Conservation (phyloP, 2,329 filamentous ascomycete genomes). For the Apiospora hydei region DNA sequence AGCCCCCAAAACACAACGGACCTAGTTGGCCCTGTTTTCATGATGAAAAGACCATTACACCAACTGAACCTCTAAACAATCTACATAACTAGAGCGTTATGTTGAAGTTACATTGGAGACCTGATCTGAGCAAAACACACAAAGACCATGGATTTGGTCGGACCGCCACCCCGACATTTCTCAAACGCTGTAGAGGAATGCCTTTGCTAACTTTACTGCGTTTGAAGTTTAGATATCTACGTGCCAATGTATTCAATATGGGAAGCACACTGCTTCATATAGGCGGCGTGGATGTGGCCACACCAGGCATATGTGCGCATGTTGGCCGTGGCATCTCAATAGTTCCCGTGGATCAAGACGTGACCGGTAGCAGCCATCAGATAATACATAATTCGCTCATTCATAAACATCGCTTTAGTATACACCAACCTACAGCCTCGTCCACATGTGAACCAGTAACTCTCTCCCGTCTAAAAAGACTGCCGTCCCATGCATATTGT, state of each 20-base stretch:
- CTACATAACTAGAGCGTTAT: slow-evolving; percentile 14
- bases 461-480: not conserved
- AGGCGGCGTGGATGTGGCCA: not conserved
- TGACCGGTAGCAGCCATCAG: not conserved
- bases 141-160: not conserved
- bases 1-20: not conserved
- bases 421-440: slow-evolving; percentile 5
- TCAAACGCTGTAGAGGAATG: not conserved
- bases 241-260: not conserved
- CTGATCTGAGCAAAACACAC: slow-evolving; percentile 11
- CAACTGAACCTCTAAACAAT: slow-evolving; percentile 16
- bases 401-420: slow-evolving; percentile 4
- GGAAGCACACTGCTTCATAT: not conserved
- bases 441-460: not conserved
- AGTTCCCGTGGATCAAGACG: too few relatives aligned
- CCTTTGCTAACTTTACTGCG: not conserved
- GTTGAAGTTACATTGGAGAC: slow-evolving; percentile 16
- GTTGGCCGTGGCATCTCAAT: too few relatives aligned
- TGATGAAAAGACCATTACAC: slow-evolving; percentile 1
- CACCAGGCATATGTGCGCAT: not conserved
- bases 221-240: not conserved
- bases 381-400: slow-evolving; percentile 6
- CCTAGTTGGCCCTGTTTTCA: slow-evolving; percentile 10
- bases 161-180: not conserved
- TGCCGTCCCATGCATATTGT: not conserved